Conservation (phyloP, 371 early-diverging fungal species). For the Lichtheimia ramosa region DNA sequence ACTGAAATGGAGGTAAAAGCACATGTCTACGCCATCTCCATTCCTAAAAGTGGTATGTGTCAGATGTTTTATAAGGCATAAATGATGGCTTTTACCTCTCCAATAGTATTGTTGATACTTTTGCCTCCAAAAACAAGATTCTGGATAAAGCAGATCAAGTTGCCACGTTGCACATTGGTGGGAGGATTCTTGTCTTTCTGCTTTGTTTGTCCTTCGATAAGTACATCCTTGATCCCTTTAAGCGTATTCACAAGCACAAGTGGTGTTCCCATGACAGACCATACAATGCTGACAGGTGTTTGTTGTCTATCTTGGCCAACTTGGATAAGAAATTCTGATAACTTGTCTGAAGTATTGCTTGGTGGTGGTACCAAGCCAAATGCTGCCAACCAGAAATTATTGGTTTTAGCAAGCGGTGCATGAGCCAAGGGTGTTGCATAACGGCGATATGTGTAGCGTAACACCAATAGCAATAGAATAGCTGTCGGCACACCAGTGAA, state of each 20-base stretch:
- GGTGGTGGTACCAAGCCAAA: slow-evolving; percentile 49
- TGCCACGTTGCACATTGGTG: slow-evolving; percentile 37
- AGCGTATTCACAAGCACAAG: slow-evolving; percentile 43
- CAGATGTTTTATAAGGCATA: neutral
- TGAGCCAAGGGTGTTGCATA: slow-evolving; percentile 26
- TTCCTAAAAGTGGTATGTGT: slow-evolving; percentile 23
- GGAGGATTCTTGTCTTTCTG: slow-evolving; percentile 7
- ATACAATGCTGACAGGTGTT: slow-evolving; percentile 41
- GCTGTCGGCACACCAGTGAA: neutral
- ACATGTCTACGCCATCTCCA: slow-evolving; percentile 55
- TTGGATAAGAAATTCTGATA: slow-evolving; percentile 39
- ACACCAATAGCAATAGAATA: neutral
- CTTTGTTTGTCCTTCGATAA: slow-evolving; percentile 40
- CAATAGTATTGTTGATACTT: slow-evolving; percentile 42
- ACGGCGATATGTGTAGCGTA: slow-evolving; percentile 22
- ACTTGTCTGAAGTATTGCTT: slow-evolving; percentile 23
- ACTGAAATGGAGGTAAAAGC: slow-evolving; percentile 46
- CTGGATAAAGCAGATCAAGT: slow-evolving; percentile 41
- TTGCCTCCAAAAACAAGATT: slow-evolving; percentile 51
- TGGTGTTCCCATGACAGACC: slow-evolving; percentile 40
- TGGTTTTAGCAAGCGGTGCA: slow-evolving; percentile 26
- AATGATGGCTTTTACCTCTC: slow-evolving; percentile 30
- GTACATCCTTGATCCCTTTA: slow-evolving; percentile 44
- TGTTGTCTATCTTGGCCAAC: slow-evolving; percentile 30
- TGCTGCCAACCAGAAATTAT: slow-evolving; percentile 30